Evolutionary conservation across 1,139 yeast genomes (phyloP), one percentile per base, ranked within the genome.

Genomic region (Williopsis jadinii): DNA sequence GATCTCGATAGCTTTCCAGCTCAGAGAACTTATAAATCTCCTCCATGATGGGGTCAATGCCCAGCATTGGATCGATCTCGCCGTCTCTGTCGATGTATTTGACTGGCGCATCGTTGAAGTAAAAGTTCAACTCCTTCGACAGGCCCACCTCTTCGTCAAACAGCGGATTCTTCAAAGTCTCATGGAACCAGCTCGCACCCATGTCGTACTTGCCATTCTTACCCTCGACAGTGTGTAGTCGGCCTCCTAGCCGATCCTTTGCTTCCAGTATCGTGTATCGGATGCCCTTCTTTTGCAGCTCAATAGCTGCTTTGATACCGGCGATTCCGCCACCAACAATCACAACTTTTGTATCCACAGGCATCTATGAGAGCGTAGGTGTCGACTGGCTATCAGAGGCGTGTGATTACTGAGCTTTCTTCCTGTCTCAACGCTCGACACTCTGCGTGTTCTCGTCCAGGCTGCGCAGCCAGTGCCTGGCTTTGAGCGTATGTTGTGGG

Each of bases 101-200:
- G 38, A 57, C 49, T 15, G 61, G 63, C 32, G 66, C 61, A 47
- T 78, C 85, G 41, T 76, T 78, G 47, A 58, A 59, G 46, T 65
- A 45, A 30, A 40, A 37, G 10, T 37, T 38, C 4, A 43, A 34
- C 2, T 44, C 46, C 1, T 45, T 49, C 2, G 34, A 45, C 11
- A 48, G 46, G 14, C 52, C 12, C 1, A 12, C 32, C 45, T 72
- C 74, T 51, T 78, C 83, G 49, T 77, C 75, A 53, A 80, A 85
- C 9, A 84, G 68, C 6, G 70, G 70, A 55, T 87, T 87, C 35
- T 73, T 69, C 38, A 86, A 63, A 0, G 87, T 77, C 53, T 86
- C 95, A 57, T 87, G 96, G 53, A 84, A 83, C 96, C 96, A 87
- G 4, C 90, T 76, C 0, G 95, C 95, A 0, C 96, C 96, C 15